A percentile compares a stretch with the other conserved stretches of the same genome.
Evolutionary conservation across 192 early-diverging fungal genomes (phyloP).

Genomic region (Gamsiella multidivaricata): DNA sequence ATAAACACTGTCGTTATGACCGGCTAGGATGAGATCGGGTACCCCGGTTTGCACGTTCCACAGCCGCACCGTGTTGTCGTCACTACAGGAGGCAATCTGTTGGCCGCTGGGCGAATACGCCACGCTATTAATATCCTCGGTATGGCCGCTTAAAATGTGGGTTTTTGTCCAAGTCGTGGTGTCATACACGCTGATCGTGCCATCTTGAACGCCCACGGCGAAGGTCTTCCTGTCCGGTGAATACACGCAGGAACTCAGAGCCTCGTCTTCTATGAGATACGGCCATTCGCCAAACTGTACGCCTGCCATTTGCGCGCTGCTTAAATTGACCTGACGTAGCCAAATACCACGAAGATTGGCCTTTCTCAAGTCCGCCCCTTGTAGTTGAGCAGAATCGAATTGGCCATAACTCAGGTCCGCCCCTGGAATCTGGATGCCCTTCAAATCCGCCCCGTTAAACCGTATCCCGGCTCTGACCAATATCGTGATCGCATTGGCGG

Average conservation of each 20-base stretch:
- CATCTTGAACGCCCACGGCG: neutral
- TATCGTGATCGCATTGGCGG: constrained; percentile 7
- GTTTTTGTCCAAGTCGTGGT: neutral
- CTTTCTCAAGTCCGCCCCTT: constrained; percentile 5
- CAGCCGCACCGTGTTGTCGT: neutral
- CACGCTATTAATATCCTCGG: neutral
- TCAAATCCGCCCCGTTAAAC: constrained; percentile 7
- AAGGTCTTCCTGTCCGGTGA: constrained; percentile 3
- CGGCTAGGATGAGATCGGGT: neutral
- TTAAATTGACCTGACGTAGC: constrained; percentile 13
- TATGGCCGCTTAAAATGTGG: neutral
- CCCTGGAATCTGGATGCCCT: constrained; percentile 1
- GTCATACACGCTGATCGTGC: neutral
- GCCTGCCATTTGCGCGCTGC: neutral
- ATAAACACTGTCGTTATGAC: neutral
- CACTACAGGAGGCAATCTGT: neutral
- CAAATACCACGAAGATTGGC: constrained; percentile 3
- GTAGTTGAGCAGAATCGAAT: constrained; percentile 5
- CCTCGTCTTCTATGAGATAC: neutral
- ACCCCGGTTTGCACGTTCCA: constrained; percentile 9
- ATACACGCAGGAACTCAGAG: neutral
- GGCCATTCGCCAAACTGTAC: constrained; percentile 9
- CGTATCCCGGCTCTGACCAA: constrained; percentile 7
- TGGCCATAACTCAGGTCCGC: neutral
- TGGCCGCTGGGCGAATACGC: constrained; percentile 4